Base-by-base conservation (phyloP, 768 basidiomycete genomes). In the Russula sp. region DNA sequence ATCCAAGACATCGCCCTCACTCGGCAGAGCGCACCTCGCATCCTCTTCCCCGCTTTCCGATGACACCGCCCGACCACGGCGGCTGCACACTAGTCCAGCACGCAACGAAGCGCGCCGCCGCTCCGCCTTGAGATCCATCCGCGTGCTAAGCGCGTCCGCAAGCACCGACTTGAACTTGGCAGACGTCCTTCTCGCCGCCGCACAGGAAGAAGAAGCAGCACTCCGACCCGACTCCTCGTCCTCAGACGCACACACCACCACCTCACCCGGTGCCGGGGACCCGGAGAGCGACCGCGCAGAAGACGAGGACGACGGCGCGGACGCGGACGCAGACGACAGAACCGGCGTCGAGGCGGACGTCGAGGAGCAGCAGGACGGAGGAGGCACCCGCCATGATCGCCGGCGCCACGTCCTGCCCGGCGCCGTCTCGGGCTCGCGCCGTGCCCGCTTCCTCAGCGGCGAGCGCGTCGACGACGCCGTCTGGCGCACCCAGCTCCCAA, bases 1-100 rank as follows among this genome's bases (percentile, higher is more conserved):
- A 44, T 64, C 63, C 59, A 64, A 56, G 18, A 56, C 58, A 56
- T 64, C 63, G 40, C 54, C 54, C 7, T 64, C 63, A 14, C 63
- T 64, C 16, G 48, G 48, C 22, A 56, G 48, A 37, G 54, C 20
- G 13, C 42, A 4, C 0, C 4, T 14, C 9, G 31, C 27, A 16
- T 31, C 39, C 18, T 55, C 58, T 7, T 44, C 47, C 20, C 35
- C 44, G 1, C 20, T 22, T 47, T 47, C 52, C 16, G 18, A 32
- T 22, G 57, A 50, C 11, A 3, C 18, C 13, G 40, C 39, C 20
- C 34, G 32, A 2, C n/a, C 40, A 2, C 10, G 42, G 2, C 14
- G 10, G 22, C 45, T 27, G 16, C 7, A 14, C 6, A 6, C 22
- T 4, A 48, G 4, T 10, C 13, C n/a, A 20, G 11, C 7, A 8